A percentile compares a stretch with the other conserved stretches of the same genome.
phyloP scores from a whole-genome alignment of 1,284 basidiomycete genomes.

The Bjerkandera adusta region DNA sequence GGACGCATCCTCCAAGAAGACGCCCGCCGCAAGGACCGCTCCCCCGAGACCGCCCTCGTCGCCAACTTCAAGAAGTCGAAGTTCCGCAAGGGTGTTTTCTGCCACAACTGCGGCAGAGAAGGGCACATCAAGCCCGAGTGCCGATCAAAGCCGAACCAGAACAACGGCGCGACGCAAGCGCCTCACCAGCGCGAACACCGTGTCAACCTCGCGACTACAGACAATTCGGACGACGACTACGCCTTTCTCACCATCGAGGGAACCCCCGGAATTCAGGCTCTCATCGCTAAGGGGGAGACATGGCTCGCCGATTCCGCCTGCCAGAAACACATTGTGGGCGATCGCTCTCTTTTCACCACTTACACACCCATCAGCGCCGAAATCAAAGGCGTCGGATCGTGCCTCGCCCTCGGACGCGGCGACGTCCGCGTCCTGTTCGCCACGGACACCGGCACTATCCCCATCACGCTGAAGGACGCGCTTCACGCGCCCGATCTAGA shows the following conservation, averaged over 20 bases:
- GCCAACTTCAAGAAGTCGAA: not conserved
- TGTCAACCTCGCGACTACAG: too few relatives aligned
- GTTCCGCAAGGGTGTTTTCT: constrained; percentile 6
- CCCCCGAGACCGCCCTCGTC: not conserved
- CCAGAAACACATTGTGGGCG: constrained; percentile 17
- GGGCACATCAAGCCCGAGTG: constrained; percentile 15
- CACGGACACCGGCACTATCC: constrained; percentile 3
- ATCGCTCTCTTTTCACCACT: constrained; percentile 10
- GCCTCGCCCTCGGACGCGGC: constrained; percentile 18
- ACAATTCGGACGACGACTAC: too few relatives aligned
- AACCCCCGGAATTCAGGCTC: not conserved
- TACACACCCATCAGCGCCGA: constrained; percentile 13
- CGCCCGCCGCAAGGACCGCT: not conserved
- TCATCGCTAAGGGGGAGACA: not conserved
- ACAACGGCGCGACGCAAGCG: too few relatives aligned
- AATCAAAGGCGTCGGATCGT: constrained; percentile 19
- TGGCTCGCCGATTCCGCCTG: constrained; percentile 20
- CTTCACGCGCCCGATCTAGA: constrained; percentile 31
- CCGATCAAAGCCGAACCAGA: not conserved
- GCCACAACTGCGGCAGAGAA: constrained; percentile 15
- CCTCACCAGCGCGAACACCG: too few relatives aligned
- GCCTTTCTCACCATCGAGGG: not conserved
- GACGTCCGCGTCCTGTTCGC: constrained; percentile 16
- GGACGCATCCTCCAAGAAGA: constrained; percentile 9
- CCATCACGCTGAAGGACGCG: constrained; percentile 25